phyloP scores from a whole-genome alignment of 2,329 filamentous ascomycete genomes.

The Boeremia exigua region DNA sequence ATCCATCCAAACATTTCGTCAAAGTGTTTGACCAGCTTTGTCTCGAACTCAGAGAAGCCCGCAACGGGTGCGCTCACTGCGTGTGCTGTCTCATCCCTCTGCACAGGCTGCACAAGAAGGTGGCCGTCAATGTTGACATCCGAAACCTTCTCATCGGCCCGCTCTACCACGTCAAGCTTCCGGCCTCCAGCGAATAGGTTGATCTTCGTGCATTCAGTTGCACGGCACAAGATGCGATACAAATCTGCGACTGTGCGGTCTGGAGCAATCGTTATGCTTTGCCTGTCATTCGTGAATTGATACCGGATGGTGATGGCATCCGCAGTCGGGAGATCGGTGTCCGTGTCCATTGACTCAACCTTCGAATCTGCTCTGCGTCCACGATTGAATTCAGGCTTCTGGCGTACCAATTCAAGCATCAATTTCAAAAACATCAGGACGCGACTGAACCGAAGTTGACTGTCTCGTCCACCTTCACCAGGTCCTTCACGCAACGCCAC shows the following conservation, averaged over 20 bases:
- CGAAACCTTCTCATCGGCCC: constrained; percentile 64
- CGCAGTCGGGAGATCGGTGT: constrained; percentile 63
- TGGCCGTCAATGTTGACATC: constrained; percentile 53
- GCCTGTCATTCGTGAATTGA: constrained; percentile 69
- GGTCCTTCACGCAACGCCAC: constrained; percentile 17
- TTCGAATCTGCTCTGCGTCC: constrained; percentile 42
- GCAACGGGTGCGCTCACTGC: constrained; percentile 22
- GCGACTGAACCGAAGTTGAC: constrained; percentile 38
- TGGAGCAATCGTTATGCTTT: constrained; percentile 69
- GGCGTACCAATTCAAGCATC: constrained; percentile 40
- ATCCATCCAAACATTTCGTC: constrained; percentile 83
- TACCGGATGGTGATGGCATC: constrained; percentile 72
- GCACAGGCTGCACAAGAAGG: constrained; percentile 41
- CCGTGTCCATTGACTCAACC: constrained; percentile 47
- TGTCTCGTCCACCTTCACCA: constrained; percentile 16
- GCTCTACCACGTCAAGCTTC: constrained; percentile 66
- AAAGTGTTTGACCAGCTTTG: constrained; percentile 81
- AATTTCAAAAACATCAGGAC: constrained; percentile 45
- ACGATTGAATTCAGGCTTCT: constrained; percentile 41
- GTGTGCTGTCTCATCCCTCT: constrained; percentile 34
- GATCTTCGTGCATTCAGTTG: constrained; percentile 78
- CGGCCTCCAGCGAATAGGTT: constrained; percentile 74
- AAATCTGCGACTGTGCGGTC: constrained; percentile 75
- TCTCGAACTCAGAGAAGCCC: constrained; percentile 66
- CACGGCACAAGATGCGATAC: constrained; percentile 68